Percentiles rank a stretch among this genome's conserved stretches.
Conservation (phyloP, 176 grass and related monocot genomes). For the Aegilops tauschii region DNA sequence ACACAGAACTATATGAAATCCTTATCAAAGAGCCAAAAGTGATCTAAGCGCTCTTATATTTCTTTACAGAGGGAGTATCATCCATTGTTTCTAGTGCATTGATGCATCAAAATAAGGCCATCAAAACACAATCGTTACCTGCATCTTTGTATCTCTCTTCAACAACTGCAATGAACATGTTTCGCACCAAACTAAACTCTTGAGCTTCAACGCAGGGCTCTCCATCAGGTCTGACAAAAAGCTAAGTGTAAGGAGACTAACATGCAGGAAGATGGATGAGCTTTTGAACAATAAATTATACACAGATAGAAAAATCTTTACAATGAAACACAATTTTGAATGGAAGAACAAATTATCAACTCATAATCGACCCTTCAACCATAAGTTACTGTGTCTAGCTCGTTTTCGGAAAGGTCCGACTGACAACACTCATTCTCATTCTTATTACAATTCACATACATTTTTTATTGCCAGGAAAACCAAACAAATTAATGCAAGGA, state of each 20-base stretch:
- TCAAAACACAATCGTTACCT: constrained; percentile 40
- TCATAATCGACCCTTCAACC: not conserved
- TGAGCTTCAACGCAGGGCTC: constrained; percentile 63
- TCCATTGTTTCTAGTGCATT: not conserved
- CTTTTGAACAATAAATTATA: not conserved
- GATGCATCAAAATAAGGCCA: not conserved
- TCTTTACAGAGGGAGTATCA: not conserved
- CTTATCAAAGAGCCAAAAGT: not conserved
- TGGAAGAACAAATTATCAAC: not conserved
- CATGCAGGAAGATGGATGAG: not conserved
- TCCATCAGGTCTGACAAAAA: constrained; percentile 69
- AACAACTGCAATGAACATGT: constrained; percentile 75
- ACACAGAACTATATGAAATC: not conserved
- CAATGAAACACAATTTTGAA: not conserved
- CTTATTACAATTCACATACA: not conserved
- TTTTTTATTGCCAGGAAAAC: not conserved
- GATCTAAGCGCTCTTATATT: too few relatives aligned
- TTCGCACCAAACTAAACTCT: constrained; percentile 75
- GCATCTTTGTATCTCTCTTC: constrained; percentile 96
- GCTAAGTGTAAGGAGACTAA: not conserved
- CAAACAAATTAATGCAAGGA: not conserved
- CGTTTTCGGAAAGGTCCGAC: not conserved
- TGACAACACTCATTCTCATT: not conserved
- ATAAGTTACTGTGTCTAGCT: not conserved
- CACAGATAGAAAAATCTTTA: not conserved